Base-by-base conservation (phyloP, 164 flowering plant genomes). In the Piper longum region DNA sequence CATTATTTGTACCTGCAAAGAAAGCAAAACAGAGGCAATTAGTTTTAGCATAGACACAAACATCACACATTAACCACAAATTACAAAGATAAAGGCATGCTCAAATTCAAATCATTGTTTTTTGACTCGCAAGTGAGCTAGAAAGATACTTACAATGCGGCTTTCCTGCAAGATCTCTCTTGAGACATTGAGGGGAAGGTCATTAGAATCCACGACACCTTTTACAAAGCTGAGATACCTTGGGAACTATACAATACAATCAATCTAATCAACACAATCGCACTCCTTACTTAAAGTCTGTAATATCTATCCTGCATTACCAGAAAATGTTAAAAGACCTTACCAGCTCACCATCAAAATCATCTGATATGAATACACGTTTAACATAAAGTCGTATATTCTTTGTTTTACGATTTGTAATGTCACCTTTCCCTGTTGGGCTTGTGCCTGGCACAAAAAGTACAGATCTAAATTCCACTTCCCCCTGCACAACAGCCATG, bases 101-200 rank as follows among this genome's bases (percentile, higher is more conserved):
- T 26, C 36, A 26, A 26, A 26, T 26, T 26, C 36, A 26, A 26
- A 26, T 26, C 36, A 26, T 26, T 26, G 36, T 26, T 26, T 26
- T 2, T 26, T 26, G 36, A 26, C 36, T 26, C 36, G 36, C 36
- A 26, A 26, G 36, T 26, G 36, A 26, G 36, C 36, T 26, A 26
- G 36, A 26, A 9, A 26, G 36, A 26, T 14, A 80, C 99, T 77
- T 81, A 93, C 99, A 77, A 90, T 83, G 14, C 97, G 92, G 57
- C 99, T 93, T 76, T 90, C 99, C 75, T 93, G 97, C 66, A 90
- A 96, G 68, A 93, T 93, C 72, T 93, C 99, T 66, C 99, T 89
- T 16, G 99, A 90, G 26, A 93, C 99, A 76, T 93, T 93, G 65
- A 93, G 89, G 13, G 99, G 99, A 74, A 93, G 93, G 69, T 93